Percentiles rank a stretch among this genome's conserved stretches.
These are phyloP conservation scores for Sonneratia caseolaris DNA, from an alignment of 345 rosid genomes.

Conservation along the genomic window DNA sequence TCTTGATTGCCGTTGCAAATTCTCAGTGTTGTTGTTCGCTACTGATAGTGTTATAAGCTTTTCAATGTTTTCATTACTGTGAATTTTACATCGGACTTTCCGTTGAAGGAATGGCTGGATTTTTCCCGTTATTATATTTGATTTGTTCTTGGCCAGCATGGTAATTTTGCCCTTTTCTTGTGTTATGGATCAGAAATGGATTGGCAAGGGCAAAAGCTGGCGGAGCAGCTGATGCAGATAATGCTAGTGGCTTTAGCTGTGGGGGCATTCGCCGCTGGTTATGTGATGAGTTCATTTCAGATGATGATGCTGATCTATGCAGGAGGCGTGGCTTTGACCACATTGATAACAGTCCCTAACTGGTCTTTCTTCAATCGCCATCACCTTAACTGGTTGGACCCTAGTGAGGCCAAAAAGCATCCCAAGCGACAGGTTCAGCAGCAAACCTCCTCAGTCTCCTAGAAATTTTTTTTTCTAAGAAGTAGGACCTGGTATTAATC, in stretches of 20 bases:
- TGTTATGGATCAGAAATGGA: slow-evolving; percentile 39
- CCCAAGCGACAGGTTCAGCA: slow-evolving; percentile 11
- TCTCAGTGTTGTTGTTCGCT: too few relatives aligned
- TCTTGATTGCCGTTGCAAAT: too few relatives aligned
- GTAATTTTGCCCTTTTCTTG: neutral
- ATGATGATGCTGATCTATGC: slow-evolving; percentile 66
- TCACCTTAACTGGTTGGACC: slow-evolving; percentile 1
- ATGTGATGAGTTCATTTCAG: slow-evolving; percentile 54
- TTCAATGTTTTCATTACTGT: too few relatives aligned
- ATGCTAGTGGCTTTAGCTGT: slow-evolving; percentile 55
- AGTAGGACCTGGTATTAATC: slow-evolving; percentile 18
- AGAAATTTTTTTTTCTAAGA: slow-evolving; percentile 40
- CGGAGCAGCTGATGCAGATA: slow-evolving; percentile 91
- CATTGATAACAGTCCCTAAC: slow-evolving; percentile 1
- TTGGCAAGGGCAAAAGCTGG: slow-evolving; percentile 96
- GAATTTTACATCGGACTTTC: too few relatives aligned
- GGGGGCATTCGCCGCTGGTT: slow-evolving; percentile 44
- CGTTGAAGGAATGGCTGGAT: neutral
- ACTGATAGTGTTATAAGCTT: too few relatives aligned
- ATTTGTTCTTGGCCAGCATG: neutral
- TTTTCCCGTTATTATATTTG: neutral
- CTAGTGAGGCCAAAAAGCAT: neutral
- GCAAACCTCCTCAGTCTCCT: slow-evolving; percentile 22
- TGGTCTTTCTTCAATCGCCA: slow-evolving; percentile 2
- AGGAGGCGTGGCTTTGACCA: slow-evolving; percentile 38